Evolutionary conservation across 148 eudicot species (phyloP), one percentile per base, ranked within the genome.

Genomic region (Salicornia ramosissima): DNA sequence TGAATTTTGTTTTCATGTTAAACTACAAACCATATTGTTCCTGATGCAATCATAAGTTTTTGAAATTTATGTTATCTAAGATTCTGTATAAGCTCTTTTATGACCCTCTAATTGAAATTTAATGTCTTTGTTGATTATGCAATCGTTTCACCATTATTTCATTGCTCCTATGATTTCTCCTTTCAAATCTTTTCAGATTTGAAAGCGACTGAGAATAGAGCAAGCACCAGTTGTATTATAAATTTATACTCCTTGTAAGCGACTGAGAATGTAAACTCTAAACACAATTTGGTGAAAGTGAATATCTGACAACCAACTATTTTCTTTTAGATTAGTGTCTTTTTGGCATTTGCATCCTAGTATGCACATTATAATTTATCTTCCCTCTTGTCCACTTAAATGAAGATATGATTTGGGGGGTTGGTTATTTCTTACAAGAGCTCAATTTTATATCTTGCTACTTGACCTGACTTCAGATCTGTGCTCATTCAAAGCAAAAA

Each of bases 1-100:
- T 62, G 14, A 47, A 11, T 65, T 49, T 34, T 72, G 47, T 77
- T 33, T 77, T 54, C 42, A 39, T 65, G 73, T 50, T 39, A 71
- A 58, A 71, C 63, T 57, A 56, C 71, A 34, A 68, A 70, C 50
- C 30, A 72, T 68, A 33, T 45, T 22, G 42, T 31, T 61, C 55
- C 40, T 30, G 58, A 49, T 47, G 47, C 71, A 51, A 45, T 43
- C 50, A 50, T 21, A 43, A 67, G 9, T 62, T 67, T 64, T 24
- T 28, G 64, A 53, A 31, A 10, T 54, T 18, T 50, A 18, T 72
- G 71, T 72, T n/a, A 42, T 60, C 57, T 62, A 49, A 16, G 33
- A 29, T 66, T 31, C 11, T 49, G 21, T 57, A n/a, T 22, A 13
- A 49, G 43, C 10, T 62, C 42, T 65, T 40, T 19, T 30, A 18